Evolutionary conservation across 2,329 filamentous ascomycete genomes (phyloP), one percentile per base, ranked within the genome.

Genomic region (Ophiocordyceps camponoti-rufipedis): DNA sequence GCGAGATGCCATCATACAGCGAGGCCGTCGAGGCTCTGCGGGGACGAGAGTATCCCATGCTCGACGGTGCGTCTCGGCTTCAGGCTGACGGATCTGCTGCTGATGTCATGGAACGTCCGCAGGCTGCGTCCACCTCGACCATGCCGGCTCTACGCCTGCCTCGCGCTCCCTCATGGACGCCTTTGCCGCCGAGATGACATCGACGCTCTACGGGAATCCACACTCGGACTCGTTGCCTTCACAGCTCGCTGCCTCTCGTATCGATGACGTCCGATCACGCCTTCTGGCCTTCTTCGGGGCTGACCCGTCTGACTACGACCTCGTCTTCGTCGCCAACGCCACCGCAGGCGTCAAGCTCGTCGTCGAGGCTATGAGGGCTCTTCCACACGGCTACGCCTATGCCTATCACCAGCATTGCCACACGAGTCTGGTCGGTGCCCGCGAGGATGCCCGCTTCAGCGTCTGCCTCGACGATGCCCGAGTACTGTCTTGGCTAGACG

Each of bases 321-420:
- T 96, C 3, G 76, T 95, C 1, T 96, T 96, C 58, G 85, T 93
- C 28, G 79, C 86, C 33, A 96, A 96, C 61, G 84, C 89, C 18
- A 96, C 89, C 0, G 86, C 88, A 3, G 88, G 80, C 7, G 81
- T 94, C 54, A 96, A 95, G 62, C 65, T 95, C 11, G 82, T 94
- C 3, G 72, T 76, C 44, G 91, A 96, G 47, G 78, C 79, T 5
- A 73, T 95, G 54, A 70, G 83, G 45, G 76, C 80, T 48, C 65
- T 70, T 42, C 70, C 78, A 9, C 61, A 65, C n/a, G 85, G 86
- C 0, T 94, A 91, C 54, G 72, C 74, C 59, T 95, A 88, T 60
- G 77, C 74, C 1, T 94, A 95, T 56, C 88, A 95, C 59, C 67
- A 78, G 49, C 82, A 88, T 49, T 77, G 82, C 19, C 89, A 96